These are phyloP conservation scores for Phytopythium cucurbitacearum DNA, from an alignment of 352 stramenopile genomes.

Conservation along the genomic window DNA sequence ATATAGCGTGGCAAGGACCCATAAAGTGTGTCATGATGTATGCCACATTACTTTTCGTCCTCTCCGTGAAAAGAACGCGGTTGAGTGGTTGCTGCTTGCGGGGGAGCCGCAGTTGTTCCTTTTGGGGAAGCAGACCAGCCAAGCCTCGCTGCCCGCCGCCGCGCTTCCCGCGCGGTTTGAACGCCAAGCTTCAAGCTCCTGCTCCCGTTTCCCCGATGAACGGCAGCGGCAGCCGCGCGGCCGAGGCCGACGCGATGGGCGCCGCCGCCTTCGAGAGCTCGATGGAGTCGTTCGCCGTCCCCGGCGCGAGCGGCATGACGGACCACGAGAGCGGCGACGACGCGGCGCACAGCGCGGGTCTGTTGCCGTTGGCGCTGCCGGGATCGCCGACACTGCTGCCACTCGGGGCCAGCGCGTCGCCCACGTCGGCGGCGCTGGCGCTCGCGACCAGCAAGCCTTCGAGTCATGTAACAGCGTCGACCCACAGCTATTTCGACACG, in stretches of 20 bases:
- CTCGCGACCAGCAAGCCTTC: conserved; percentile 7
- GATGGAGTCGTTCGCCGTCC: conserved; percentile 17
- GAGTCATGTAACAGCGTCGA: not conserved
- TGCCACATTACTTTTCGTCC: not conserved
- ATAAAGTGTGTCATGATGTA: not conserved
- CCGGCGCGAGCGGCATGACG: conserved; percentile 4
- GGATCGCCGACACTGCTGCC: conserved; percentile 44
- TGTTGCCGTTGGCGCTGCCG: conserved; percentile 35
- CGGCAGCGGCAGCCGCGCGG: not conserved
- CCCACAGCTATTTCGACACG: conserved; percentile 35
- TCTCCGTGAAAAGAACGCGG: not conserved
- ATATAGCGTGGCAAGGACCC: not conserved
- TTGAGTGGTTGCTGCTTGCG: conserved; percentile 6
- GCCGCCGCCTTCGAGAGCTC: conserved; percentile 12
- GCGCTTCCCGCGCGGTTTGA: not conserved
- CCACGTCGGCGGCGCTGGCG: conserved; percentile 16
- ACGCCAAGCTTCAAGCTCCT: not conserved
- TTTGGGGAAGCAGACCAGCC: not conserved
- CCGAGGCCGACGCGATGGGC: not conserved
- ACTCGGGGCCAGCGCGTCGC: conserved; percentile 22
- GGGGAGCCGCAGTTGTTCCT: conserved; percentile 3
- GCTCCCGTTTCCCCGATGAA: not conserved
- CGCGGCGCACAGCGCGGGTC: conserved; percentile 2
- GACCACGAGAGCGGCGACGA: conserved; percentile 7
- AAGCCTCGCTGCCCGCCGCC: conserved; percentile 1